phyloP scores from a whole-genome alignment of 2,329 filamentous ascomycete species.

The Sclerotinia glacialis region DNA sequence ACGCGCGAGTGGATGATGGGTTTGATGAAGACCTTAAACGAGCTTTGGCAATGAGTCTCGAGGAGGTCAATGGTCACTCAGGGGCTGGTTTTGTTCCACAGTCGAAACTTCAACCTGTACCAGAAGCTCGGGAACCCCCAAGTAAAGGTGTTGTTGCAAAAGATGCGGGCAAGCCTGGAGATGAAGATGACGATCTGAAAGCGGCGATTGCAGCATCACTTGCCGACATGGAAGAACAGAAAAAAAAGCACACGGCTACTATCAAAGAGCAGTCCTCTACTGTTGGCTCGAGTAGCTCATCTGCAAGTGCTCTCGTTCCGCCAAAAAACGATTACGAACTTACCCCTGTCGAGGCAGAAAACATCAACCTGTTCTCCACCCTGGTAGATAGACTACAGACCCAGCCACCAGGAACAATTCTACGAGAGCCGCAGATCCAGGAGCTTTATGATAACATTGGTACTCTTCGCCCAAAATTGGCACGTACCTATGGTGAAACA shows the following conservation, averaged over 20 bases:
- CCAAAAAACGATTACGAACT: conserved; percentile 94
- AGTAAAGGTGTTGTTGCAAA: conserved; percentile 36
- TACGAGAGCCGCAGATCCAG: conserved; percentile 97
- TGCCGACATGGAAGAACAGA: conserved; percentile 97
- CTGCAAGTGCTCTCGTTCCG: conserved; percentile 53
- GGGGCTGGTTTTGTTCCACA: conserved; percentile 70
- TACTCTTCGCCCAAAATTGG: conserved; percentile 86
- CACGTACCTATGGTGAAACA: conserved; percentile 93
- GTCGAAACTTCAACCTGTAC: conserved; percentile 46
- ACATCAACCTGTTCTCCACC: conserved; percentile 94
- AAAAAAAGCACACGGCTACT: conserved; percentile 80
- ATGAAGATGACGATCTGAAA: conserved; percentile 89
- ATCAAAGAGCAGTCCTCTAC: conserved; percentile 74
- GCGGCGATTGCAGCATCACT: conserved; percentile 93
- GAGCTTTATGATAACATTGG: conserved; percentile 97
- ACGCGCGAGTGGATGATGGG: conserved; percentile 80
- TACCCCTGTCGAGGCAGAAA: conserved; percentile 89
- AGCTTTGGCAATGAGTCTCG: conserved; percentile 93
- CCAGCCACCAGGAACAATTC: conserved; percentile 89
- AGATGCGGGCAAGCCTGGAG: conserved; percentile 52
- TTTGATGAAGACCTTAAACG: conserved; percentile 95
- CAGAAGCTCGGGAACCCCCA: conserved; percentile 28
- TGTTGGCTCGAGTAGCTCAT: conserved; percentile 46
- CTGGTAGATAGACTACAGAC: conserved; percentile 92
- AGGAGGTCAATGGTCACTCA: conserved; percentile 77